Base-by-base conservation (phyloP, 192 early-diverging fungal genomes). In the Mortierella claussenii region DNA sequence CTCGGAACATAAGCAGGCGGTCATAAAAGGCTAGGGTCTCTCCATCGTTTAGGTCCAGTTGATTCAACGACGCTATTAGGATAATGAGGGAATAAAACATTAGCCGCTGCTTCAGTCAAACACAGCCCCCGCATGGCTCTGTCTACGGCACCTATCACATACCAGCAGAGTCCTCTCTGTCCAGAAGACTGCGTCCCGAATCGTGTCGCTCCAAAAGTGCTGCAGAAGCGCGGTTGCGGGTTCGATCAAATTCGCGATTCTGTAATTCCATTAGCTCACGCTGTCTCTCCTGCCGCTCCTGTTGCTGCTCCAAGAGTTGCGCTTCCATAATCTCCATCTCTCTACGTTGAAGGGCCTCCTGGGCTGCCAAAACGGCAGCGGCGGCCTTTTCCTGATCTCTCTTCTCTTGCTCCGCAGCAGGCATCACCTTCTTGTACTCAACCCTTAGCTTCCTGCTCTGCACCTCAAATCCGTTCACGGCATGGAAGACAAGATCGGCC, bases 371-470 rank as follows among this genome's bases (percentile, higher is more conserved):
- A 21, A 68, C 76, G 21, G 70, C 78, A 23, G 78, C 78, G 40
- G 78, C 81, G 5, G 71, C 65, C 43, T 82, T 82, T 81, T 81
- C 80, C 40, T 76, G 69, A 51, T 86, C 80, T 65, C 88, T 76
- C 68, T 87, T 78, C 79, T 88, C 82, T 65, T 85, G 80, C 53
- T 79, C 80, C 24, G 79, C 86, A 20, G 81, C 83, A 5, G 89
- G 90, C 65, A 93, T 81, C 54, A 90, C 83, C 60, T 90, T 90
- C 69, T 93, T 93, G 76, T 90, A 93, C 71, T 93, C 92, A 27
- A 93, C 92, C 67, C 90, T 86, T 53, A 93, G 80, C 57, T 89
- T 92, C 23, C 92, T 85, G 34, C 92, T 90, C 34, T 82, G 78
- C 62, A 93, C 83, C 40, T 89, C 85, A 23, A 90, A 81, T 15